These are phyloP conservation scores for Xerocomus nothofagi DNA, from an alignment of 1,284 basidiomycete species.

Conservation along the genomic window DNA sequence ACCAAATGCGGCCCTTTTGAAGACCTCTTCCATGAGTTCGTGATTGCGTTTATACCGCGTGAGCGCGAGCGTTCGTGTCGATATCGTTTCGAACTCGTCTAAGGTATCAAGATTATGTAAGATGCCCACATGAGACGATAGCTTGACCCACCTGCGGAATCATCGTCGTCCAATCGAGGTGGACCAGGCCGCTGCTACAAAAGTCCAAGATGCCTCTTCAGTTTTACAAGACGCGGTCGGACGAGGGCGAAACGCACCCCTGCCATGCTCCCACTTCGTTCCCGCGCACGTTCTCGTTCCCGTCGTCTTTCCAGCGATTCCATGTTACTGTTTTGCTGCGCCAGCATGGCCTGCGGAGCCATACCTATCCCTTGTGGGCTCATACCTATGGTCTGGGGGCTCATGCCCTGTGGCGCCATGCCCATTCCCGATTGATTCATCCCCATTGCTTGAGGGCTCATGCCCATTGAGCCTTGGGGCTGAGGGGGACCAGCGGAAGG, in stretches of 20 bases:
- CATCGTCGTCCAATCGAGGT: slow-evolving; percentile 59
- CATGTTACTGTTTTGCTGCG: slow-evolving; percentile 69
- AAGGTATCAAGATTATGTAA: background rate
- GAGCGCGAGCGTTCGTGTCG: slow-evolving; percentile 67
- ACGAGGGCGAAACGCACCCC: slow-evolving; percentile 10
- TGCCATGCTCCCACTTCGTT: slow-evolving; percentile 30
- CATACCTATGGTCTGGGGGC: slow-evolving; percentile 27
- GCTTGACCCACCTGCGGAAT: slow-evolving; percentile 57
- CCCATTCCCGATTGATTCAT: slow-evolving; percentile 30
- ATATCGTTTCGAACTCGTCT: slow-evolving; percentile 73
- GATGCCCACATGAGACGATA: background rate
- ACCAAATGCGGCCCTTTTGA: slow-evolving; percentile 70
- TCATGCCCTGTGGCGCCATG: slow-evolving; percentile 34
- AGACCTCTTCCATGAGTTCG: slow-evolving; percentile 79
- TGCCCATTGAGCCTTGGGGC: slow-evolving; percentile 24
- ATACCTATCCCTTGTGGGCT: slow-evolving; percentile 27
- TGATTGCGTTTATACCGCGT: slow-evolving; percentile 76
- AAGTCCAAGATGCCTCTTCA: slow-evolving; percentile 3
- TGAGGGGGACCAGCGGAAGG: slow-evolving; percentile 39
- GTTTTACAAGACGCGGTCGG: background rate
- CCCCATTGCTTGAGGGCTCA: slow-evolving; percentile 31
- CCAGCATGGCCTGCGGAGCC: slow-evolving; percentile 62
- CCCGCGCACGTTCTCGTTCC: slow-evolving; percentile 46
- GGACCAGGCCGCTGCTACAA: slow-evolving; percentile 38
- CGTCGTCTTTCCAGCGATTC: slow-evolving; percentile 62